Base-by-base conservation (phyloP, 495 filamentous ascomycete species). In the Delitschia confertaspora region DNA sequence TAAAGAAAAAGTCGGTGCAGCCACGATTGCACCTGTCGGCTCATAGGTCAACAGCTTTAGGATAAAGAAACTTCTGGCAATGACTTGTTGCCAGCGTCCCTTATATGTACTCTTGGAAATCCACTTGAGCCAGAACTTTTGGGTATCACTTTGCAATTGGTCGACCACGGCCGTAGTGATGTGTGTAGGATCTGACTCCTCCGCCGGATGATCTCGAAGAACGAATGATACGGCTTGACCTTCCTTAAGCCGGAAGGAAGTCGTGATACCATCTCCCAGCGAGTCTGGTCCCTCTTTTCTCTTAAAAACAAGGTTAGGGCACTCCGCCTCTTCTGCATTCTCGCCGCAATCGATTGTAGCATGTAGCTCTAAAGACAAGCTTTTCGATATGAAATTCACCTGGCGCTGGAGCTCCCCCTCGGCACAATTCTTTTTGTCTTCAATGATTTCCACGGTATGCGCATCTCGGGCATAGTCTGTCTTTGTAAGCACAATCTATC, bases 21-120 rank as follows among this genome's bases (percentile, higher is more conserved):
- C 73, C 40, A 76, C 58, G 24, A 75, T 74, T 2, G 72, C 73
- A 18, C 73, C 72, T 0, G 73, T 75, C 0, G 73, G 73, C 43
- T 76, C 73, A 57, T 80, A 85, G 1, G 80, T 83, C 40, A 85
- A 65, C 52, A 85, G 62, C 53, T 85, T 85, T 27, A 85, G 56
- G 33, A 83, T 78, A 65, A 85, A 70, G 23, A 85, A 64, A 47
- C 76, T 80, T 35, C 81, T 67, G 30, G 67, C 65, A 4, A 85
- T 78, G 3, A 80, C 75, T 54, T 84, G 79, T 20, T 78, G 67
- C 67, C 79, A 85, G 25, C 74, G 74, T 18, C 81, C 81, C 47
- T 78, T 78, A 53, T 83, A 85, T 24, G 68, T 73, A 59, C 71
- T 75, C 52, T 78, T 74, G 27, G 72, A 70, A 27, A 81, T 78